Percentiles rank a stretch among this genome's conserved stretches.
phyloP scores from a whole-genome alignment of 2,329 filamentous ascomycete species.

The Calonectria pteridis region DNA sequence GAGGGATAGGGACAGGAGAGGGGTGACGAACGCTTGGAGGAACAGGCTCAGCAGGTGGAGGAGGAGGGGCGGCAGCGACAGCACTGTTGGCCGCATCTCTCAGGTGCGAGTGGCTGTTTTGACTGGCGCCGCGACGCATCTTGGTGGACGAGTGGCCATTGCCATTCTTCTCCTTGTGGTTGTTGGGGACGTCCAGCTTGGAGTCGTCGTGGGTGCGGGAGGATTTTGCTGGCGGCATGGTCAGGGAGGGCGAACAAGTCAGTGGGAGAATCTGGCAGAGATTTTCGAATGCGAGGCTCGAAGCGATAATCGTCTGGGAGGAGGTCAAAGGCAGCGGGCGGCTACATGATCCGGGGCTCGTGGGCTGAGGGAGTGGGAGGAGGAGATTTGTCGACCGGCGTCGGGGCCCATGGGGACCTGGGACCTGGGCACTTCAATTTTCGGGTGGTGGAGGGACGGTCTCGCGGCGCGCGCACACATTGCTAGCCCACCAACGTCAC shows the following conservation, averaged over 20 bases:
- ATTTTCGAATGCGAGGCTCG: slow-evolving; percentile 17
- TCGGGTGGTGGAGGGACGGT: slow-evolving; percentile 32
- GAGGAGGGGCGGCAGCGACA: slow-evolving; percentile 48
- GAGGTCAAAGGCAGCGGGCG: slow-evolving; percentile 3
- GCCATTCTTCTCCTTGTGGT: slow-evolving; percentile 60
- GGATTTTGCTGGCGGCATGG: slow-evolving; percentile 62
- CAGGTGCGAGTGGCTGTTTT: slow-evolving; percentile 60
- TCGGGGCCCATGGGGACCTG: slow-evolving; percentile 35
- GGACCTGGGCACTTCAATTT: slow-evolving; percentile 35
- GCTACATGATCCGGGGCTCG: slow-evolving; percentile 39
- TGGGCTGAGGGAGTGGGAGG: slow-evolving; percentile 29
- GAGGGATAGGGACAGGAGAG: slow-evolving; percentile 22
- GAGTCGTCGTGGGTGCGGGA: slow-evolving; percentile 61
- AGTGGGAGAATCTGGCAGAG: slow-evolving; percentile 3
- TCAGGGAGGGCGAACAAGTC: slow-evolving; percentile 15
- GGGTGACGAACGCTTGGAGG: slow-evolving; percentile 51
- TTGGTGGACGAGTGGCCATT: slow-evolving; percentile 62
- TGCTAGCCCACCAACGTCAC: slow-evolving; percentile 35
- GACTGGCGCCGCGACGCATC: slow-evolving; percentile 67
- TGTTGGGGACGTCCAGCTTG: slow-evolving; percentile 56
- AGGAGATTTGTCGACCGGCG: slow-evolving; percentile 37
- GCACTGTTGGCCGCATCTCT: slow-evolving; percentile 59
- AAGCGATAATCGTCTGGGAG: slow-evolving; percentile 3
- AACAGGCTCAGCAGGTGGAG: slow-evolving; percentile 43
- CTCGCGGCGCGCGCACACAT: slow-evolving; percentile 19